Conservation (phyloP, 1,139 yeast species). For the Yamadazyma epiphylla region DNA sequence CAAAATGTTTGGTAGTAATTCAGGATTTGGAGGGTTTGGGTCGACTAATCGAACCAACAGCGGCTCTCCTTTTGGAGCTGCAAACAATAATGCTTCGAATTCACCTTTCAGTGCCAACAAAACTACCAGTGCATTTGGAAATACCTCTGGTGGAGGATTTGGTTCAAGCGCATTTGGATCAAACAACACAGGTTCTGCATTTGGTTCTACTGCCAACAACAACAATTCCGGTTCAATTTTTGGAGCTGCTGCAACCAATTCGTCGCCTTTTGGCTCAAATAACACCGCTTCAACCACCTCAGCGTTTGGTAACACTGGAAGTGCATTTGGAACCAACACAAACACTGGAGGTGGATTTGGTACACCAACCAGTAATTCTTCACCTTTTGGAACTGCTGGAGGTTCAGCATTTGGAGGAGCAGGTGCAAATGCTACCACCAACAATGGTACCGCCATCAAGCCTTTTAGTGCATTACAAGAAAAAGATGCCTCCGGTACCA, state of each 20-base stretch:
- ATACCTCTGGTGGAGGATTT: constrained; percentile 3
- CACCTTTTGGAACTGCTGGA: constrained; percentile 18
- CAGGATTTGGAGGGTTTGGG: constrained; percentile 68
- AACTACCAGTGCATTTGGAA: constrained; percentile 14
- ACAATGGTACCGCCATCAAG: constrained; percentile 69
- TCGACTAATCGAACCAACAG: constrained; percentile 21
- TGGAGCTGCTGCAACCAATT: constrained; percentile 20
- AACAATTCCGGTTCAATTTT: constrained; percentile 28
- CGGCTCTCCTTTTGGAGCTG: constrained; percentile 32
- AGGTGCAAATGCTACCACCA: constrained; percentile 25
- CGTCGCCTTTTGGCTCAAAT: constrained; percentile 9
- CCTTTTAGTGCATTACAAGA: constrained; percentile 67
- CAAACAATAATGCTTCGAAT: constrained; percentile 14
- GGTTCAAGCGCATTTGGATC: constrained; percentile 11
- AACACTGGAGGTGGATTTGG: constrained; percentile 19
- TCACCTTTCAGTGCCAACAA: constrained; percentile 24
- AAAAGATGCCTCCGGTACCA: constrained; percentile 61
- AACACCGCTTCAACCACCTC: constrained; percentile 4
- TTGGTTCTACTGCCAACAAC: constrained; percentile 17
- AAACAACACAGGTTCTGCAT: constrained; percentile 13
- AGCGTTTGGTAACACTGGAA: constrained; percentile 14
- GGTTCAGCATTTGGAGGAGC: constrained; percentile 13
- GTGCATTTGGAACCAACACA: constrained; percentile 17
- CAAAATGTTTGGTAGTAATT: constrained; percentile 46
- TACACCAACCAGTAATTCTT: constrained; percentile 18